A percentile compares a stretch with the other conserved stretches of the same genome.
Conservation (phyloP, 225 moss, liverwort and hornwort genomes). For the Anthoceros angustus region DNA sequence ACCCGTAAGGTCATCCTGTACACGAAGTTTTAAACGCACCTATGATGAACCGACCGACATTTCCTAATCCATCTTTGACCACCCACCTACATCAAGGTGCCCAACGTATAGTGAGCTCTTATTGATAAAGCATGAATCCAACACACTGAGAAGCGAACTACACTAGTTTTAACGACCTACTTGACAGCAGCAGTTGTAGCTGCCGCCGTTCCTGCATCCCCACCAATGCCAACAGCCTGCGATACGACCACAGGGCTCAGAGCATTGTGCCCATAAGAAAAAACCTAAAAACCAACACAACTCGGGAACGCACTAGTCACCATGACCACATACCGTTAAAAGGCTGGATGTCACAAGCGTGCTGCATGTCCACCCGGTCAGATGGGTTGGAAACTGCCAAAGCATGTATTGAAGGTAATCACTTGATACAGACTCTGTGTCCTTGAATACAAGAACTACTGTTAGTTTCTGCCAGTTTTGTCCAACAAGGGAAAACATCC, state of each 20-base stretch:
- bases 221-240: constrained; percentile 77
- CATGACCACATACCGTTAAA: not conserved
- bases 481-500: not conserved
- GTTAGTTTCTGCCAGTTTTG: not conserved
- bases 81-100: constrained; percentile 63
- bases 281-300: constrained; percentile 5
- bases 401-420: constrained; percentile 1
- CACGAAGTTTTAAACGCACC: constrained; percentile 20
- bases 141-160: not conserved
- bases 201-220: constrained; percentile 78
- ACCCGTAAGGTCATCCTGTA: not conserved
- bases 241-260: not conserved
- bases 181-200: constrained; percentile 94
- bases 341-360: not conserved
- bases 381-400: not conserved
- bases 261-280: not conserved
- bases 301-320: not conserved
- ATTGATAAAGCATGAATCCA: not conserved
- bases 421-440: constrained; percentile 6
- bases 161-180: constrained; percentile 15
- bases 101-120: not conserved
- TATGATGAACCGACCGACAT: constrained; percentile 76
- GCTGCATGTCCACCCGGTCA: not conserved
- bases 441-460: not conserved
- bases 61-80: constrained; percentile 82